Evolutionary conservation across 2,329 filamentous ascomycete species (phyloP).

Genomic region (Alternaria sp.): DNA sequence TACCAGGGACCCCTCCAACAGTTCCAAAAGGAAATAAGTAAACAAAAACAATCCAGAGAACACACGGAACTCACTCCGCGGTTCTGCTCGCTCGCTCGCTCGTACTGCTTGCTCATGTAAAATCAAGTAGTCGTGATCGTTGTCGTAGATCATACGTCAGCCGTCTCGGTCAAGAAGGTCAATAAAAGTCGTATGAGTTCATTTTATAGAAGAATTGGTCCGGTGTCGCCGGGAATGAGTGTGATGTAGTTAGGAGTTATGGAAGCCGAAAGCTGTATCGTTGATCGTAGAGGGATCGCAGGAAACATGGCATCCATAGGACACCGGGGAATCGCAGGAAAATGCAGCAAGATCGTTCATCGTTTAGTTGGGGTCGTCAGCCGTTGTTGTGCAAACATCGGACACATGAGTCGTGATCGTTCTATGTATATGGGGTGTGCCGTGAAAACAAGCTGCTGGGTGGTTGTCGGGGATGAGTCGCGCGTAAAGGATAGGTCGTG

Average conservation of each 20-base stretch:
- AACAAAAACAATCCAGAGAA: conserved; percentile 22
- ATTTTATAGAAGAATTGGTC: conserved; percentile 23
- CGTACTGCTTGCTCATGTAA: conserved; percentile 5
- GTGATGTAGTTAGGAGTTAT: conserved; percentile 41
- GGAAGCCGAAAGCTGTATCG: conserved; percentile 25
- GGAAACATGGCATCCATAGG: conserved; percentile 44
- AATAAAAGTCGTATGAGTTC: conserved; percentile 32
- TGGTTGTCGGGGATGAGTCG: conserved; percentile 40
- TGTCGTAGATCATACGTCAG: conserved; percentile 42
- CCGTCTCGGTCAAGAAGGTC: conserved; percentile 32
- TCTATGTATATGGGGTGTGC: conserved; percentile 39
- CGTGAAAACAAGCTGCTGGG: conserved; percentile 36
- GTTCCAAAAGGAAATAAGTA: conserved; percentile 8
- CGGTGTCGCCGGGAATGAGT: conserved; percentile 35
- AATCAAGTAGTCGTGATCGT: conserved; percentile 24
- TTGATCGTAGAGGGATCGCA: conserved; percentile 31
- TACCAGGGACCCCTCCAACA: conserved; percentile 17
- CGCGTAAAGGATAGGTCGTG: conserved; percentile 25
- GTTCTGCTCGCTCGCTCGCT: conserved; percentile 19
- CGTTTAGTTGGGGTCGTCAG: conserved; percentile 47
- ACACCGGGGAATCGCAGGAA: conserved; percentile 51
- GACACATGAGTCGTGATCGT: conserved; percentile 47
- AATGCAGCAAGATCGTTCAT: conserved; percentile 42
- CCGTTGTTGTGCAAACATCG: conserved; percentile 43
- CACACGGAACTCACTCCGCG: conserved; percentile 14